Evolutionary conservation across 495 filamentous ascomycete genomes (phyloP), one percentile per base, ranked within the genome.

Genomic region (Aspergillus taichungensis): DNA sequence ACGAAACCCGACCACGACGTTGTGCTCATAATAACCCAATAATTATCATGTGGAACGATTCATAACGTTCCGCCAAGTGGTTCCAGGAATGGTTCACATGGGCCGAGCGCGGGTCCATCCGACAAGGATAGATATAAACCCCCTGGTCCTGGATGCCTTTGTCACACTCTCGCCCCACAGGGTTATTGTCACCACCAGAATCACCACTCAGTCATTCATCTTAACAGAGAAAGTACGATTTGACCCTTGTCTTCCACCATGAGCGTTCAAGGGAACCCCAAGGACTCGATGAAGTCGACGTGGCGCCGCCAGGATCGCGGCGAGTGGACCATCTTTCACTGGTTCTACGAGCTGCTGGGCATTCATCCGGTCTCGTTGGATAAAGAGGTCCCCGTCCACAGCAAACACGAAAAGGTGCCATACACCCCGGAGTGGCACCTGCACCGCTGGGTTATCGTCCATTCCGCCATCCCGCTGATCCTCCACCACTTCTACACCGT

Each of bases 251-350:
- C 8, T 8, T 11, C 31, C 37, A 41, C 12, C 40, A 61, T 56
- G 48, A 56, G 42, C 43, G 36, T 37, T 13, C 43, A 50, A 11
- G 43, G 38, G 11, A 59, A 63, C 29, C 56, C 60, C 14, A 61
- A 59, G 34, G 60, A 63, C 47, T 63, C 60, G 38, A 66, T 66
- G 58, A 66, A 66, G 52, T 66, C 62, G 33, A 63, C 62, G 8
- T 66, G 62, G 62, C 62, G 58, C 5, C 34, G 30, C 6, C 43
- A 46, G 14, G 58, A 60, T 33, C 42, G 38, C 32, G 24, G 40
- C 31, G 45, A 61, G 37, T 66, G 62, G 62, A 57, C 45, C 6
- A 9, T 54, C 8, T 43, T 44, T 8, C 62, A 66, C 47, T 63
- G 57, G 52, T 52, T 61, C 30, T 45, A 55, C 30, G 56, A 66